Percentiles rank a stretch among this genome's conserved stretches.
Conservation (phyloP, 257 asterid genomes). For the Solanum dulcamara region DNA sequence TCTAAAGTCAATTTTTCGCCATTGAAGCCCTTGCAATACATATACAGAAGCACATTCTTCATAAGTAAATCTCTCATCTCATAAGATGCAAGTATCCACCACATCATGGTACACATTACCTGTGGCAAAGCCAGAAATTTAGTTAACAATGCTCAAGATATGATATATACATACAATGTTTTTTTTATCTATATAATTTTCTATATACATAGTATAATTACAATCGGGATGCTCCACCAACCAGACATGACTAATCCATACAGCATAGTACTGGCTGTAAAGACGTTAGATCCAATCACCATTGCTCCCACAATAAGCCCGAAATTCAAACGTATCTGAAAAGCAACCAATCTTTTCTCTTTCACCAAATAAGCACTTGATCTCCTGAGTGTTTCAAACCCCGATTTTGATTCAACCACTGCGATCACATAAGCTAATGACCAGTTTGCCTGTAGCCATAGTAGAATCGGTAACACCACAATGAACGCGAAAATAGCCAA, state of each 20-base stretch:
- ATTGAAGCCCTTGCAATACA: neutral
- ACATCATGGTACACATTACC: neutral
- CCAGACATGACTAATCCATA: neutral
- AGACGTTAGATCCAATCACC: neutral
- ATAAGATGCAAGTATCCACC: neutral
- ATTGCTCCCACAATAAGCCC: constrained; percentile 16
- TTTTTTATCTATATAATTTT: too few relatives aligned
- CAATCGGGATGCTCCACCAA: neutral
- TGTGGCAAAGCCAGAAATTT: neutral
- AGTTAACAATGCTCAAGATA: too few relatives aligned
- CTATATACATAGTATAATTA: neutral
- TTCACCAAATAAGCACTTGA: neutral
- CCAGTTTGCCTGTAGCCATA: constrained; percentile 1
- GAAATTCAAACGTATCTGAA: neutral
- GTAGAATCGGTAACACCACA: neutral
- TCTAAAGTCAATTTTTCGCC: neutral
- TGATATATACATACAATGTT: too few relatives aligned
- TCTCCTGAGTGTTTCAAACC: neutral
- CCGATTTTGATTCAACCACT: constrained; percentile 1
- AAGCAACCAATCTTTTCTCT: neutral
- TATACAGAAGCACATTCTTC: neutral
- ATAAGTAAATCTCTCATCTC: neutral
- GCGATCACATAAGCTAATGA: neutral
- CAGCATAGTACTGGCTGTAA: neutral
- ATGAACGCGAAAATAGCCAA: neutral